These are phyloP conservation scores for Moesziomyces aphidis DNA, from an alignment of 1,284 basidiomycete species.

Conservation along the genomic window DNA sequence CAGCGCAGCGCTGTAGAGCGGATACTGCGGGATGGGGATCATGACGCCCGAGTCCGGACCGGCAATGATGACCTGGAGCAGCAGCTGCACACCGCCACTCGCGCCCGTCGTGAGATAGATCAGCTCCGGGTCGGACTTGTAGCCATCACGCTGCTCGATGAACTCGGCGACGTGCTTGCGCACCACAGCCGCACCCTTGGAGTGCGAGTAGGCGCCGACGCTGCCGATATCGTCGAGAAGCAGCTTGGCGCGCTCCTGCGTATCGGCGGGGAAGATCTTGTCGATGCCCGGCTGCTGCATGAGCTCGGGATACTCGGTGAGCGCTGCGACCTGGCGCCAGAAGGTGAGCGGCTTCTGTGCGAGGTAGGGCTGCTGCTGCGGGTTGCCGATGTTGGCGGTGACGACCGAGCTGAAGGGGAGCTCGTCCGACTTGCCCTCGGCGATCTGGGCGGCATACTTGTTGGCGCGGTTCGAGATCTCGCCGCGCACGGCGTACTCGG, in stretches of 20 bases:
- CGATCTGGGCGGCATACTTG: slow-evolving; percentile 71
- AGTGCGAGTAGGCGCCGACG: slow-evolving; percentile 94
- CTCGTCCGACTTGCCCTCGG: slow-evolving; percentile 69
- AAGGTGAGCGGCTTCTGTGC: slow-evolving; percentile 95
- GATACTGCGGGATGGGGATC: slow-evolving; percentile 98
- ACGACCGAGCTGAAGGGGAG: slow-evolving; percentile 91
- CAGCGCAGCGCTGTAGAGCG: slow-evolving; percentile 93
- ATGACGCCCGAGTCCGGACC: slow-evolving; percentile 78
- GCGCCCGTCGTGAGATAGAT: slow-evolving; percentile 96
- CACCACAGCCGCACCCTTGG: slow-evolving; percentile 90
- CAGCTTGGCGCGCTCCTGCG: slow-evolving; percentile 82
- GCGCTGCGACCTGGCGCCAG: slow-evolving; percentile 87
- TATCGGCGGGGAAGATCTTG: slow-evolving; percentile 83
- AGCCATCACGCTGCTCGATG: slow-evolving; percentile 73
- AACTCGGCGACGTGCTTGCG: slow-evolving; percentile 90
- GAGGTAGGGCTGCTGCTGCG: slow-evolving; percentile 88
- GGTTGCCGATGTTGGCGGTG: slow-evolving; percentile 97
- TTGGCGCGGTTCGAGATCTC: slow-evolving; percentile 94
- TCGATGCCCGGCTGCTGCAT: slow-evolving; percentile 78
- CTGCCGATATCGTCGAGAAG: slow-evolving; percentile 89
- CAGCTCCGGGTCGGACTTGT: slow-evolving; percentile 82
- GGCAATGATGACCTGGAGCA: slow-evolving; percentile 83
- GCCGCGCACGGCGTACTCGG: slow-evolving; percentile 96
- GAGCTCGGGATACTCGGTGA: slow-evolving; percentile 91
- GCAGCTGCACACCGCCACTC: slow-evolving; percentile 87